Conservation (phyloP, 2,329 filamentous ascomycete genomes). For the Pseudocercospora fijiensis region DNA sequence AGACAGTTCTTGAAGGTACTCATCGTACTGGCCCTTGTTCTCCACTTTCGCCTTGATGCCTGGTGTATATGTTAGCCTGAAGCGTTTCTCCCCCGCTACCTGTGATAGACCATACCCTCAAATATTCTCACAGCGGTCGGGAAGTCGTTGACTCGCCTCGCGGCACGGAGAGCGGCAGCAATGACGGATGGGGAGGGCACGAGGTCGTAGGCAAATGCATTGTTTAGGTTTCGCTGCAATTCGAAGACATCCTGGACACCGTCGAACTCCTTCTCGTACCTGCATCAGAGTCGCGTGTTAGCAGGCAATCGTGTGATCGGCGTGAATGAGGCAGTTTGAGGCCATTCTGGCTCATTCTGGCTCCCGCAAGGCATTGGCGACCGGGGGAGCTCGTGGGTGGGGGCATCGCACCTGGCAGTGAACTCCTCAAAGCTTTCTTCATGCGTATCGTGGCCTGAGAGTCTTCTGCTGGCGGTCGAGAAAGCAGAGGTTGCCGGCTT, state of each 20-base stretch:
- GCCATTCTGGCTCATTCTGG: conserved; percentile 25
- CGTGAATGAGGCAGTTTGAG: conserved; percentile 33
- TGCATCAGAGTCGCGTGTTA: conserved; percentile 45
- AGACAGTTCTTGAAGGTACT: conserved; percentile 93
- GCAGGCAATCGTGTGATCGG: conserved; percentile 26
- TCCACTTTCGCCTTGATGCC: conserved; percentile 99
- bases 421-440: conserved; percentile 99
- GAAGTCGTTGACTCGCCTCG: conserved; percentile 95
- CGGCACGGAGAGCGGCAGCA: conserved; percentile 86
- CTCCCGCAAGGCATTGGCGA: conserved; percentile 20
- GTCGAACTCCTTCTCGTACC: conserved; percentile 99
- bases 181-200: conserved; percentile 92
- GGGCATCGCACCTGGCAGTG: conserved; percentile 74
- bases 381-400: conserved; percentile 13
- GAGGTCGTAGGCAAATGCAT: conserved; percentile 99
- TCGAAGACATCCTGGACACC: conserved; percentile 97
- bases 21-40: conserved; percentile 95
- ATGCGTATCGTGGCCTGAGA: conserved; percentile 39
- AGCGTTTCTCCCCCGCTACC: neutral
- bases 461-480: conserved; percentile 52
- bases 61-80: conserved; percentile 42
- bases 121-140: conserved; percentile 98
- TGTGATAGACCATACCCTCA: conserved; percentile 65
- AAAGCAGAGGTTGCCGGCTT: conserved; percentile 40
- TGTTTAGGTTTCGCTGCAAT: conserved; percentile 97